Evolutionary conservation across 345 rosid species (phyloP).

Genomic region (Salix caprea): DNA sequence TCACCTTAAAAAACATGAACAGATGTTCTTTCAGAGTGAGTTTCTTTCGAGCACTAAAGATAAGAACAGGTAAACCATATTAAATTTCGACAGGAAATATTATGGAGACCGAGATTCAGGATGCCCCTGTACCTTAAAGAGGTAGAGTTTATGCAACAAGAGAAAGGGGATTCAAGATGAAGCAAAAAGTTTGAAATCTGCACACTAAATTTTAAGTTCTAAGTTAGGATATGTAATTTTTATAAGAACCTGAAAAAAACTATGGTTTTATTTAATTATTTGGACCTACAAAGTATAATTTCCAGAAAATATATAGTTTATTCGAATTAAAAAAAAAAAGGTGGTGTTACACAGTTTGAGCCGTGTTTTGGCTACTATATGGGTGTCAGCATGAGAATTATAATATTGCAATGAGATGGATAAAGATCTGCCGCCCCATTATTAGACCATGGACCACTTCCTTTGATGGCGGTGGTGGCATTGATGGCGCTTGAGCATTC

Average conservation of each 20-base stretch:
- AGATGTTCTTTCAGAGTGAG: neutral
- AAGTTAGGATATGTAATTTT: too few species aligned
- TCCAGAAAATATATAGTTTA: too few species aligned
- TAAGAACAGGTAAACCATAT: neutral
- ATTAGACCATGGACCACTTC: constrained; percentile 2
- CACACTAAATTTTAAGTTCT: too few species aligned
- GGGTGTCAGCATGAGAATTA: neutral
- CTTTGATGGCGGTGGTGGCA: neutral
- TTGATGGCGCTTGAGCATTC: neutral
- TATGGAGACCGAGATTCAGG: neutral
- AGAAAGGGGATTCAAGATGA: neutral
- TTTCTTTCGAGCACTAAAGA: neutral
- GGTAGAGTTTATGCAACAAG: neutral
- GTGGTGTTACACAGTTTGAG: neutral
- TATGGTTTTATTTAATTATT: too few species aligned
- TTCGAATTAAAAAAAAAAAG: too few species aligned
- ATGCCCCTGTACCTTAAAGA: neutral
- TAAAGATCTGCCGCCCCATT: constrained; percentile 6
- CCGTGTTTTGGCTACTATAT: neutral
- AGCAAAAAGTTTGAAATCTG: neutral
- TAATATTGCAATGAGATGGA: constrained; percentile 8
- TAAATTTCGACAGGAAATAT: too few species aligned
- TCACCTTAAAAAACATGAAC: neutral
- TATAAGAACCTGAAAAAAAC: too few species aligned
- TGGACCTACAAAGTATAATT: too few species aligned